Percentiles rank a stretch among this genome's conserved stretches.
These are phyloP conservation scores for Epichloe sibirici DNA, from an alignment of 2,329 filamentous ascomycete genomes.

Conservation along the genomic window DNA sequence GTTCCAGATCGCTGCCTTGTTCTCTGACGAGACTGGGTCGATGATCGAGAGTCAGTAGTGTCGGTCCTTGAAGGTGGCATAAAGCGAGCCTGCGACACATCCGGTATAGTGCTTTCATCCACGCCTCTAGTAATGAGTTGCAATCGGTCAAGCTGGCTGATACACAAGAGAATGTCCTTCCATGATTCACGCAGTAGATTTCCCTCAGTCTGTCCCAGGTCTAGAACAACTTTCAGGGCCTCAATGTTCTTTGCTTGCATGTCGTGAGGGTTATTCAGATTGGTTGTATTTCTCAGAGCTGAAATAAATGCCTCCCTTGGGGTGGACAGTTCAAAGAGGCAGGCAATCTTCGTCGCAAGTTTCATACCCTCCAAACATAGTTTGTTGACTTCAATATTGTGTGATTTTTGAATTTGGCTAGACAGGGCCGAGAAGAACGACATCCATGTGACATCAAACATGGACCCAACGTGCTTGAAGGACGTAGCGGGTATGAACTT, in stretches of 20 bases:
- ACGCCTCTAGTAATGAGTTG: constrained; percentile 92
- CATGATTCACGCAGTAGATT: constrained; percentile 82
- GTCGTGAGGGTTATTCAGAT: constrained; percentile 88
- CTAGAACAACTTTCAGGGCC: constrained; percentile 79
- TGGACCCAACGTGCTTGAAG: constrained; percentile 87
- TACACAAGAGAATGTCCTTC: constrained; percentile 89
- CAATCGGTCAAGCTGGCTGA: constrained; percentile 89
- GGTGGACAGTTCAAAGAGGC: constrained; percentile 86
- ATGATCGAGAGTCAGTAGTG: constrained; percentile 49
- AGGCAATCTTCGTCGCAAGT: constrained; percentile 84
- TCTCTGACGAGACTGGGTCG: constrained; percentile 44
- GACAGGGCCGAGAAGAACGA: constrained; percentile 93
- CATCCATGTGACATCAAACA: constrained; percentile 99
- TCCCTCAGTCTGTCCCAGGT: constrained; percentile 86
- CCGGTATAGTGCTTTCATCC: constrained; percentile 82
- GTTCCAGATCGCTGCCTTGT: constrained; percentile 40
- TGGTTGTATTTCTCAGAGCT: constrained; percentile 84
- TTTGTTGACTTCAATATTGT: constrained; percentile 84
- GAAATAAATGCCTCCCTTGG: constrained; percentile 90
- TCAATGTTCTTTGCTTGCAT: constrained; percentile 96
- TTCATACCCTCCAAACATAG: constrained; percentile 93
- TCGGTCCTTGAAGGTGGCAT: constrained; percentile 45
- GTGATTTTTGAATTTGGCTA: constrained; percentile 82
- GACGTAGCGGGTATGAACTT: constrained; percentile 88
- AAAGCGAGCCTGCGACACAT: constrained; percentile 75